Base-by-base conservation (phyloP, 345 rosid genomes). In the Eucalyptus fibrosa region DNA sequence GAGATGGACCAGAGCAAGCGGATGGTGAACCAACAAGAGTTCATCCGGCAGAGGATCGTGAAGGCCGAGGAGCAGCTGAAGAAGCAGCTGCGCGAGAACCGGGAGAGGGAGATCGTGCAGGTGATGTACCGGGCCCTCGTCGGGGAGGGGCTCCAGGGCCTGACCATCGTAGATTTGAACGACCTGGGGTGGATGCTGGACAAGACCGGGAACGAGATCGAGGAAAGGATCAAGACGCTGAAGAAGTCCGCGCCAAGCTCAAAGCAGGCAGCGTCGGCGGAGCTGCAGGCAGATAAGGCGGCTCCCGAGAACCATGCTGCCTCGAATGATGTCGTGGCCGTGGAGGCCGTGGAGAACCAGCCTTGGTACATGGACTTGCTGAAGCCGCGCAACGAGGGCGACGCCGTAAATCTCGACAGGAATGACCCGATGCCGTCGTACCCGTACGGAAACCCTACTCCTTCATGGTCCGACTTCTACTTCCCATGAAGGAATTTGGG, bases 1-100 rank as follows among this genome's bases (percentile, higher is more conserved):
- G 88, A 91, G 18, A 91, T 92, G 91, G 94, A 94, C 32, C 95
- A 90, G 69, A 89, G 91, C 87, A 93, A 93, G 87, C 88, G 92
- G 87, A 94, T 93, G 96, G 62, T 93, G 92, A 91, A 93, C 89
- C 96, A 94, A 60, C 92, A 82, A 47, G 89, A 88, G 62, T 91
- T 91, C 89, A 90, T 94, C 89, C 55, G 62, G 13, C 86, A 89
- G 88, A 92, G 93, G 91, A 88, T 93, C 50, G 14, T 86, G 26
- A 94, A 94, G 30, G 90, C 90, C 2, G 65, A 89, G 62, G 92
- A 92, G 86, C 92, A 89, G 89, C n/a, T 92, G 34, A 92, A 91
- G 89, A 94, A 91, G 87, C 91, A 90, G 88, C 50, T 50, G 47
- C 83, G 53, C 62, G 86, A 90, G 49, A 89, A 86, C 17, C 89